phyloP scores from a whole-genome alignment of 2,329 filamentous ascomycete species.

The Trichophyton equinum region DNA sequence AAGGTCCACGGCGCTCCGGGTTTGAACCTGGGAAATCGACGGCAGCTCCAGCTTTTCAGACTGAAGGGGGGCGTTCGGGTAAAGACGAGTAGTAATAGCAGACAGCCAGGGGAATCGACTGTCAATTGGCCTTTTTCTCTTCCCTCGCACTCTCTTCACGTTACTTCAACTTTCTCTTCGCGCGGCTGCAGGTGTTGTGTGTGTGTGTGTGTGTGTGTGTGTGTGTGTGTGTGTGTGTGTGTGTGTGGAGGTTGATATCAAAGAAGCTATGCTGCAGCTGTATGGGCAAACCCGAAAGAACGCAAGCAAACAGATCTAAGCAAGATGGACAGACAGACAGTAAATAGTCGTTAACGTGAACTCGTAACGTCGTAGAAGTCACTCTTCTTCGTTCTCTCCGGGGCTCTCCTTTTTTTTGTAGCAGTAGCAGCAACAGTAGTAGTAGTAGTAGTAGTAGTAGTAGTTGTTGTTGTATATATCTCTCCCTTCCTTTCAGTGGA shows the following conservation, averaged over 20 bases:
- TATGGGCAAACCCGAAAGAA: slow-evolving; percentile 2
- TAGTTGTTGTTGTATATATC: slow-evolving; percentile 1
- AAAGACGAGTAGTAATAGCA: not conserved
- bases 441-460: too few relatives aligned
- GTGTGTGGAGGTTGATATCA: not conserved
- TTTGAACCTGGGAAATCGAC: slow-evolving; percentile 70
- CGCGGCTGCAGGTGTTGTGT: too few relatives aligned
- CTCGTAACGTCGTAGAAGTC: slow-evolving; percentile 23
- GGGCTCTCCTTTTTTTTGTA: not conserved
- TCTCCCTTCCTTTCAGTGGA: not conserved
- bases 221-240: too few relatives aligned
- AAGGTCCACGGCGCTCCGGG: slow-evolving; percentile 62
- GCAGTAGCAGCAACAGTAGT: too few relatives aligned
- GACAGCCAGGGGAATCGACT: not conserved
- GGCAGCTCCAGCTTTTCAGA: slow-evolving; percentile 86
- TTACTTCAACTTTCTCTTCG: not conserved
- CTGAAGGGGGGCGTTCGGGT: not conserved
- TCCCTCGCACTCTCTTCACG: not conserved
- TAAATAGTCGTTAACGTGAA: slow-evolving; percentile 4
- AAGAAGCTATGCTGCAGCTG: not conserved
- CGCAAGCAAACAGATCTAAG: not conserved
- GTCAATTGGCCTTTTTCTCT: not conserved
- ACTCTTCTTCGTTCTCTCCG: not conserved
- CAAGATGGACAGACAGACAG: not conserved
- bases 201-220: too few relatives aligned